These are phyloP conservation scores for Rhynchospora pubera DNA, from an alignment of 176 grass and related monocot species.

Conservation along the genomic window DNA sequence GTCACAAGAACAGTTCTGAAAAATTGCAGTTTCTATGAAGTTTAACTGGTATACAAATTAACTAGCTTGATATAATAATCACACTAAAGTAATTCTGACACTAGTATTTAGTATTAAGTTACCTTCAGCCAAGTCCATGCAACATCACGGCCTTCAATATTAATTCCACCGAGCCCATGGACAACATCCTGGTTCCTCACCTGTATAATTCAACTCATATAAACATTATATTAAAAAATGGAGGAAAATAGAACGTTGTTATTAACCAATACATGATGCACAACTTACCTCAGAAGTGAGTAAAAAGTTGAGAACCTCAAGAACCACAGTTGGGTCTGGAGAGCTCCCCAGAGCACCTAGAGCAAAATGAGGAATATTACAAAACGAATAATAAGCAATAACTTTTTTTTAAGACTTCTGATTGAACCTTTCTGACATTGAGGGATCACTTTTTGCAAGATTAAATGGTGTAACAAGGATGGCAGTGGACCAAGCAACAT, in stretches of 20 bases:
- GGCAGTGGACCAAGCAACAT: not conserved
- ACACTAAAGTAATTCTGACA: not conserved
- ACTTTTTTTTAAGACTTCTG: too few species aligned
- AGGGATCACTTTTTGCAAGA: not conserved
- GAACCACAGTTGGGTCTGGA: slow-evolving; percentile 63
- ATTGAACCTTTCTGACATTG: not conserved
- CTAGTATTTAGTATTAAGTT: slow-evolving; percentile 17
- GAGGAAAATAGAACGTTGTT: not conserved
- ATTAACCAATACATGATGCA: not conserved
- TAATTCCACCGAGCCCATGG: slow-evolving; percentile 58
- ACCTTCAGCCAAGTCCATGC: slow-evolving; percentile 97
- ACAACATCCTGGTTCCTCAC: slow-evolving; percentile 86
- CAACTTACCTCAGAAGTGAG: slow-evolving; percentile 59
- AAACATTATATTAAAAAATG: slow-evolving; percentile 17
- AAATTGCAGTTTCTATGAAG: not conserved
- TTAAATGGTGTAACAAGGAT: not conserved
- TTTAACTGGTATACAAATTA: too few species aligned
- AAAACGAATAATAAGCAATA: not conserved
- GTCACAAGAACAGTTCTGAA: not conserved
- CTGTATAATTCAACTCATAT: slow-evolving; percentile 27
- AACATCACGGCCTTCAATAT: slow-evolving; percentile 42
- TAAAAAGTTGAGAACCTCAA: slow-evolving; percentile 60
- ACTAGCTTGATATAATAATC: too few species aligned
- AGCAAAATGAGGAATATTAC: not conserved
- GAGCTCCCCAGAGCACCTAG: slow-evolving; percentile 74